Conservation (phyloP, 2,329 filamentous ascomycete genomes). For the Metarhizium humberi region DNA sequence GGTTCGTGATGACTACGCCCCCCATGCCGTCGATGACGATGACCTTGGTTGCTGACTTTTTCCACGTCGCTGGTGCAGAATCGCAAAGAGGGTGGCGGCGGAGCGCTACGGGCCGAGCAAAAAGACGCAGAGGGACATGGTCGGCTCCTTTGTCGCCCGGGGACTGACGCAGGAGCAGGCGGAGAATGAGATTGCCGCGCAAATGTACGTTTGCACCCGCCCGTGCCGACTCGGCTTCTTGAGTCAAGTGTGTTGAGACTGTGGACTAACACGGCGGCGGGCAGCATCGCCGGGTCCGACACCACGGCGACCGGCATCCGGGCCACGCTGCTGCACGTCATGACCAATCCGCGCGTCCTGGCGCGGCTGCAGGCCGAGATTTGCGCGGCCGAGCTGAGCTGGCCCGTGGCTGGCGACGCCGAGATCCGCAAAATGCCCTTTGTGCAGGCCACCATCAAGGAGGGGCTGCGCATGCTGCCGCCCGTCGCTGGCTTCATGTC, state of each 20-base stretch:
- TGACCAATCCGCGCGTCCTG: conserved; percentile 38
- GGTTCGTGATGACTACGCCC: conserved; percentile 23
- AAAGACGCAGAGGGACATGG: conserved; percentile 40
- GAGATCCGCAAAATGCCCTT: conserved; percentile 30
- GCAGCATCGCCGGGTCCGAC: conserved; percentile 44
- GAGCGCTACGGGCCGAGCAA: conserved; percentile 34
- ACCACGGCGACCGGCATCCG: conserved; percentile 48
- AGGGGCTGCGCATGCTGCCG: conserved; percentile 30
- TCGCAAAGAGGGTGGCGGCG: conserved; percentile 35
- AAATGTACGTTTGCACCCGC: conserved; percentile 17
- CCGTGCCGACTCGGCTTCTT: no score
- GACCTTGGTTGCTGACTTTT: no score
- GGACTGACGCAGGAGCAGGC: conserved; percentile 27
- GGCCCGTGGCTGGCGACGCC: conserved; percentile 19
- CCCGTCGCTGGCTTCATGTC: conserved; percentile 27
- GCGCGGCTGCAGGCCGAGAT: conserved; percentile 29
- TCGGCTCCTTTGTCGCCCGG: conserved; percentile 32
- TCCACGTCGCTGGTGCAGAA: conserved; percentile 9
- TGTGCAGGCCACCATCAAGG: conserved; percentile 40
- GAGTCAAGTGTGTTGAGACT: no score
- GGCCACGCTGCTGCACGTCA: conserved; percentile 40
- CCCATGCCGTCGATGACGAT: no score
- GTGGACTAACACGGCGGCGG: background rate
- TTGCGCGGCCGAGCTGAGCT: conserved; percentile 8
- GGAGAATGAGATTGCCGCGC: conserved; percentile 34